Percentiles rank a stretch among this genome's conserved stretches.
phyloP scores from a whole-genome alignment of 345 rosid genomes.

The Cochlearia excelsa region DNA sequence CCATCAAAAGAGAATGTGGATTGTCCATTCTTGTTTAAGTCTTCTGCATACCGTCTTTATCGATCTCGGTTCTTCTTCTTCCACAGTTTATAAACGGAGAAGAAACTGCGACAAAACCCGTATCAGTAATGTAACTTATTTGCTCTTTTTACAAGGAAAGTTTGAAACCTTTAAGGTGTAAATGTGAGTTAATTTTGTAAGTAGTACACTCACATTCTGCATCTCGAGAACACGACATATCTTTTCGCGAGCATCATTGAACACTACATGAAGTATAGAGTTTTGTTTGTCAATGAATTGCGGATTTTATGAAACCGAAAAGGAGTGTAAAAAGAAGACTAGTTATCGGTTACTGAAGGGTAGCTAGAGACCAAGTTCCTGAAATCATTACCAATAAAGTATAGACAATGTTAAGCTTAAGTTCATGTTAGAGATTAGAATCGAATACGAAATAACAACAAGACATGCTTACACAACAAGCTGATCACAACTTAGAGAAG shows the following conservation, averaged over 20 bases:
- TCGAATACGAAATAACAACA: slow-evolving; percentile 3
- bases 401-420: too few relatives aligned
- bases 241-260: slow-evolving; percentile 66
- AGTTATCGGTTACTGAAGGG: slow-evolving; percentile 38
- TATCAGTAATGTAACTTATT: neutral
- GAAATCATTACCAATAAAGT: slow-evolving; percentile 22
- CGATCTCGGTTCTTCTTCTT: slow-evolving; percentile 33
- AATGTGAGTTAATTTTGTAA: too few relatives aligned
- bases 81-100: slow-evolving; percentile 82
- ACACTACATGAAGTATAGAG: slow-evolving; percentile 30
- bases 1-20: slow-evolving; percentile 37
- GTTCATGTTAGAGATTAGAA: neutral
- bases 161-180: too few relatives aligned
- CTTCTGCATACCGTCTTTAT: slow-evolving; percentile 48
- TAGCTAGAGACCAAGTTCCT: slow-evolving; percentile 72
- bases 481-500: slow-evolving; percentile 42
- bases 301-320: neutral
- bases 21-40: slow-evolving; percentile 37
- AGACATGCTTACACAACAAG: slow-evolving; percentile 44
- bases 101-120: slow-evolving; percentile 43
- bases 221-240: slow-evolving; percentile 53
- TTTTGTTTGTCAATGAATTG: neutral
- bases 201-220: slow-evolving; percentile 47
- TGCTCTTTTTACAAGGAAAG: neutral
- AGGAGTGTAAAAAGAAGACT: slow-evolving; percentile 30